phyloP scores from a whole-genome alignment of 495 filamentous ascomycete genomes.

The Sphaerosporella brunnea region DNA sequence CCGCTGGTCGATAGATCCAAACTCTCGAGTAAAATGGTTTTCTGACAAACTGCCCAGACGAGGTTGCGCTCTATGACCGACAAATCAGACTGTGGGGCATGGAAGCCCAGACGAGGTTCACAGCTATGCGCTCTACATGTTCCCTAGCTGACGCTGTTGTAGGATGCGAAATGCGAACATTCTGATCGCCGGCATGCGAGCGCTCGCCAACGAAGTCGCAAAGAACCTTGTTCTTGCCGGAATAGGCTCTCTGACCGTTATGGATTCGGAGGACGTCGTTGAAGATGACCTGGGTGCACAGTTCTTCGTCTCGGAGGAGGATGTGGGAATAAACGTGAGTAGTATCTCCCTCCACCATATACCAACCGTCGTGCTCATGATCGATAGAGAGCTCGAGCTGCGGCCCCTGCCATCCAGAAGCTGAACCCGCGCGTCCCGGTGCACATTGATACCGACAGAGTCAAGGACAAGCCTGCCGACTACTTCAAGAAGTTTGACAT shows the following conservation, averaged over 20 bases:
- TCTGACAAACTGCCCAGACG: conserved; percentile 39
- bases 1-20: conserved; percentile 14
- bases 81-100: conserved; percentile 98
- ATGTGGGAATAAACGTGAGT: conserved; percentile 56
- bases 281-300: conserved; percentile 73
- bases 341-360: background rate
- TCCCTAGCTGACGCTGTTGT: conserved; percentile 9
- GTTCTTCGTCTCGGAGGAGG: conserved; percentile 60
- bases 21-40: background rate
- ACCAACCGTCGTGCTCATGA: conserved; percentile 24
- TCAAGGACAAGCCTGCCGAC: conserved; percentile 42
- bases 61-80: conserved; percentile 93
- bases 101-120: conserved; percentile 67
- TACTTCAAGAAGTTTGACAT: conserved; percentile 69
- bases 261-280: conserved; percentile 61
- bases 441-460: conserved; percentile 45
- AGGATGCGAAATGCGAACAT: conserved; percentile 82
- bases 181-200: conserved; percentile 70
- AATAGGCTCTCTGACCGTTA: conserved; percentile 75
- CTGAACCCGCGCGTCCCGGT: conserved; percentile 83
- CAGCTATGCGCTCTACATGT: too few species aligned
- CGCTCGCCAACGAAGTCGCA: conserved; percentile 85
- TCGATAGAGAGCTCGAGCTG: conserved; percentile 53
- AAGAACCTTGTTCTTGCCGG: conserved; percentile 96
- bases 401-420: conserved; percentile 54